A percentile compares a stretch with the other conserved stretches of the same genome.
phyloP scores from a whole-genome alignment of 768 basidiomycete genomes.

The Leccinum rimulosum region DNA sequence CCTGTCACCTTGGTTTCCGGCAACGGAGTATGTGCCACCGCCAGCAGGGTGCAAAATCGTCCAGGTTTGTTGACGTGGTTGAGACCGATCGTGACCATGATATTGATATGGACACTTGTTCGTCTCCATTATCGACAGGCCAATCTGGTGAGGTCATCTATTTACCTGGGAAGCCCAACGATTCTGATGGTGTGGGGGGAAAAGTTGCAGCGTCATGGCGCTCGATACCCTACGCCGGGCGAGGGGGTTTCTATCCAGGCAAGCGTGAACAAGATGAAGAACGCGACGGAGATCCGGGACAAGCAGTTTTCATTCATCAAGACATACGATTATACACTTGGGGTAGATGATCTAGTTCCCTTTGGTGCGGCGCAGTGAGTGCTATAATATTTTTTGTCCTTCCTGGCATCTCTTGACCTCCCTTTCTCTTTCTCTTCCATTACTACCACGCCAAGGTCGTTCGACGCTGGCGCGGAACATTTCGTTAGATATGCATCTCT shows the following conservation, averaged over 20 bases:
- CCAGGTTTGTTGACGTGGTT: not conserved
- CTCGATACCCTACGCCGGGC: not conserved
- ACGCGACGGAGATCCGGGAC: slow-evolving; percentile 42
- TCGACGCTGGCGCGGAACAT: slow-evolving; percentile 48
- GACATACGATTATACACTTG: slow-evolving; percentile 56
- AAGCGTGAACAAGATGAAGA: slow-evolving; percentile 53
- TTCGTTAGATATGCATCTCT: slow-evolving; percentile 52
- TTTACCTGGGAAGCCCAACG: not conserved
- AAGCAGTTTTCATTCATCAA: slow-evolving; percentile 49
- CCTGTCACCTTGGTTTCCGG: not conserved
- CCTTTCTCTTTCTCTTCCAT: not conserved
- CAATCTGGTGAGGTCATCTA: not conserved
- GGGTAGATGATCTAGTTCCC: slow-evolving; percentile 54
- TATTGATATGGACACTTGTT: not conserved
- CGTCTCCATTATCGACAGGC: not conserved
- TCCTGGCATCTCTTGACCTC: not conserved
- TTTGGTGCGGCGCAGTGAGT: slow-evolving; percentile 65
- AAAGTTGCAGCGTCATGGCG: not conserved
- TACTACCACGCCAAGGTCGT: slow-evolving; percentile 35
- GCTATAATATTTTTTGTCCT: slow-evolving; percentile 31
- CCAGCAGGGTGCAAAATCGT: not conserved
- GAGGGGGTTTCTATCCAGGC: slow-evolving; percentile 38
- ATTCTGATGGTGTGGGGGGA: not conserved
- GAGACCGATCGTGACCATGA: not conserved
- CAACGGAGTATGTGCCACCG: not conserved